These are phyloP conservation scores for Chaetomiaceae sp. DNA, from an alignment of 2,329 filamentous ascomycete species.

Conservation along the genomic window DNA sequence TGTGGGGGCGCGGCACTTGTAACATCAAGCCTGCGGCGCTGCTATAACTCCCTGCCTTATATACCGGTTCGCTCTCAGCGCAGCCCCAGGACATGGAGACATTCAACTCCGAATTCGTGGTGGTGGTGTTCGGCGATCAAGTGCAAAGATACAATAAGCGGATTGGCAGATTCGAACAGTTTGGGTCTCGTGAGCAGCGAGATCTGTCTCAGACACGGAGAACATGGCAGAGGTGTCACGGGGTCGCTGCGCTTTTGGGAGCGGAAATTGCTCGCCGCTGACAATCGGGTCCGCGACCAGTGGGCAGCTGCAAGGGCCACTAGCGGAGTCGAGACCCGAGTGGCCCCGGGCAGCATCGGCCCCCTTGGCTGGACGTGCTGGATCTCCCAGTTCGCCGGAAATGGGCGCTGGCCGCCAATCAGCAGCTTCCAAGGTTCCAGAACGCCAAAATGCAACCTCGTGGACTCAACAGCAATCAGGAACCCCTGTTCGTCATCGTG, in stretches of 20 bases:
- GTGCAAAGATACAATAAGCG: neutral
- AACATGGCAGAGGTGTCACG: constrained; percentile 13
- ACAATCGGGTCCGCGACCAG: constrained; percentile 7
- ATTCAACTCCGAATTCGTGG: too few species aligned
- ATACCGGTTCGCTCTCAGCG: too few species aligned
- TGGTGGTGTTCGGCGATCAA: neutral
- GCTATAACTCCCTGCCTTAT: too few species aligned
- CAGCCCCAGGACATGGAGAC: too few species aligned
- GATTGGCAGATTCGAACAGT: neutral
- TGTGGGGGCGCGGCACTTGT: too few species aligned
- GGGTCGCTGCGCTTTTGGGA: constrained; percentile 5
- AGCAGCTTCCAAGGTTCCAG: constrained; percentile 23
- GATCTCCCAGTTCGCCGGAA: constrained; percentile 20
- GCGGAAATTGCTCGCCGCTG: constrained; percentile 18
- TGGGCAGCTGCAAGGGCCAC: constrained; percentile 14
- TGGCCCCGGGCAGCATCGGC: constrained; percentile 2
- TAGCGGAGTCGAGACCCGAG: neutral
- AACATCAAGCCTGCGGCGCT: too few species aligned
- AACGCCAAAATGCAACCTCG: constrained; percentile 20
- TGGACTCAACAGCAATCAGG: constrained; percentile 6
- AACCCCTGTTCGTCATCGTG: constrained; percentile 15
- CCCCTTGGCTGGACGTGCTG: neutral
- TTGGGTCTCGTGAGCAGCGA: neutral
- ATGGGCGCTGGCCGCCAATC: constrained; percentile 16
- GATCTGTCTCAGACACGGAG: neutral